These are phyloP conservation scores for Hansenula sp. DNA, from an alignment of 1,139 yeast genomes.

Conservation along the genomic window DNA sequence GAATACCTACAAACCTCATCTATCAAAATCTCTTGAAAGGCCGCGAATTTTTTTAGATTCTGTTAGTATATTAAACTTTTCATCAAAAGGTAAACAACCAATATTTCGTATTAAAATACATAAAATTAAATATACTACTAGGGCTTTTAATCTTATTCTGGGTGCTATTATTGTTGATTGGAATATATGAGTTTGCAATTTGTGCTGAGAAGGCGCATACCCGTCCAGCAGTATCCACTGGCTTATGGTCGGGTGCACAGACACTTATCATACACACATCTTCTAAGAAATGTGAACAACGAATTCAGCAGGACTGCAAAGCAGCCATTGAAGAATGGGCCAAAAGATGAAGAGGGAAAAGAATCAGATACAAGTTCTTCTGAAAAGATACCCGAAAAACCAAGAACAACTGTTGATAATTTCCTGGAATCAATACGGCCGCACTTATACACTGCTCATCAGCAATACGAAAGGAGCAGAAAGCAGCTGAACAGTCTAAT, in stretches of 20 bases:
- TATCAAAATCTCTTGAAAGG: neutral
- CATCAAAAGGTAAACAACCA: too few species aligned
- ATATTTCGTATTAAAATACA: too few species aligned
- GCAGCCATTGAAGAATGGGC: too few species aligned
- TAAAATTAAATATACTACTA: too few species aligned
- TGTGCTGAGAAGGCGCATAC: neutral
- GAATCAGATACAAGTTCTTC: neutral
- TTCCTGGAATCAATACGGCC: slow-evolving; percentile 16
- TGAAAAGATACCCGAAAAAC: neutral
- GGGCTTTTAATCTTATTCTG: too few species aligned
- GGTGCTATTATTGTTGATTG: neutral
- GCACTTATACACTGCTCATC: slow-evolving; percentile 14
- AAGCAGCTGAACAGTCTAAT: slow-evolving; percentile 9
- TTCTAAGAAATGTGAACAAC: neutral
- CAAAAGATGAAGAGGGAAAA: too few species aligned
- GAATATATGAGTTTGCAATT: neutral
- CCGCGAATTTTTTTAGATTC: neutral
- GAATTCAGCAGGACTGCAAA: too few species aligned
- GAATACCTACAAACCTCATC: too few species aligned
- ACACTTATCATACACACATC: neutral
- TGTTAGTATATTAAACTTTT: too few species aligned
- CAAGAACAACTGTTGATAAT: slow-evolving; percentile 7
- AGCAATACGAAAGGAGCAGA: slow-evolving; percentile 11
- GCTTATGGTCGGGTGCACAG: neutral
- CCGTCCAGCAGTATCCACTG: neutral